Evolutionary conservation across 2,329 filamentous ascomycete genomes (phyloP), one percentile per base, ranked within the genome.

Genomic region (Ramularia endophylla): DNA sequence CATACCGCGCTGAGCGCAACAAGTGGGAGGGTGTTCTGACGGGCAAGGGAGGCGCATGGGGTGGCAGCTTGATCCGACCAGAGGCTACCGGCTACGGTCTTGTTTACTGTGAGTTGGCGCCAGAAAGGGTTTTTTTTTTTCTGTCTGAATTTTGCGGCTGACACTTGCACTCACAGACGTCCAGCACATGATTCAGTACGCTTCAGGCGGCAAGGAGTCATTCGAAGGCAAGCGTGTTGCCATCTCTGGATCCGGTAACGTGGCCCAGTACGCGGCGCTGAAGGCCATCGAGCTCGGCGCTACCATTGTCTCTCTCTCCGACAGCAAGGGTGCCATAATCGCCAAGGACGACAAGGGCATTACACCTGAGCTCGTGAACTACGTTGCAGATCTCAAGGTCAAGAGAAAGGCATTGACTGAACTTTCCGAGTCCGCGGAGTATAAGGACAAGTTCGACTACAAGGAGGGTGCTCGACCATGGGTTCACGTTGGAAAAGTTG

Each of bases 31-130:
- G 92, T 66, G 85, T 95, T 52, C 77, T 98, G 57, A 98, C 92
- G 44, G 90, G 92, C 57, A 98, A 98, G 81, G 90, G 90, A 54
- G 79, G 83, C 58, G 78, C 71, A 69, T 97, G 90, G 88, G 92
- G 92, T 67, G 92, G 92, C 61, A 85, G 79, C 63, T 73, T 95
- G 70, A 95, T 97, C 73, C 80, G 92, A 51, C 90, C 92, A 50
- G 89, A 98, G 77, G 92, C 92, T 58, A 98, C 92, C 43, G 92
- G 92, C 46, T 97, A 87, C 71, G 92, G 92, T 69, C 80, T 95
- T 47, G 83, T 95, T 67, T 97, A 97, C 80, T 62, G 75, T 78
- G 59, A 61, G 74, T 67, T 1, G 5, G 5, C n/a, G 18, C 11
- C 3, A 13, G 18, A 22, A 33, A 13, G 8, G 4, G 13, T 9